These are phyloP conservation scores for Pythium grandisporangium DNA, from an alignment of 352 stramenopile genomes.

Conservation along the genomic window DNA sequence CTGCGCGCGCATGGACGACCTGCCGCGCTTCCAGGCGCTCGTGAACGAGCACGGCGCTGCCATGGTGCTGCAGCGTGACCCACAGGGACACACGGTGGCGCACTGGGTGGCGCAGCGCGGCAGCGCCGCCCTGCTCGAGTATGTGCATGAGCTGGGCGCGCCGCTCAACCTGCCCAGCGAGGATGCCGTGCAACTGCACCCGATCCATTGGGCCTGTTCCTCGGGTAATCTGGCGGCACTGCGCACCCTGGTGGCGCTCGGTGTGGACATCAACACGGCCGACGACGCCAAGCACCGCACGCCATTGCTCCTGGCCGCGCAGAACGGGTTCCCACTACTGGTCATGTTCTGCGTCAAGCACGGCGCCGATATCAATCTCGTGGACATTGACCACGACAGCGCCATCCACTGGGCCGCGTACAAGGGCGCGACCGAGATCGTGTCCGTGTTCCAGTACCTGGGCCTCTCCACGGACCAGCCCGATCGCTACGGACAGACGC, in stretches of 20 bases:
- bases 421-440: constrained; percentile 75
- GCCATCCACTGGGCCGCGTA: constrained; percentile 84
- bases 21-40: constrained; percentile 40
- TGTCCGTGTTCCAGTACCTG: constrained; percentile 78
- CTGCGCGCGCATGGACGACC: constrained; percentile 50
- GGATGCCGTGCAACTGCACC: constrained; percentile 47
- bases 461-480: constrained; percentile 47
- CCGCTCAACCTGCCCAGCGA: constrained; percentile 54
- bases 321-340: constrained; percentile 65
- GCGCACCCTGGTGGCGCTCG: constrained; percentile 48
- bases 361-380: constrained; percentile 51
- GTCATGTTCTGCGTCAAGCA: constrained; percentile 72
- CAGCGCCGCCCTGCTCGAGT: constrained; percentile 43
- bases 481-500: constrained; percentile 73
- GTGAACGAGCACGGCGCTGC: constrained; percentile 26
- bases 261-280: constrained; percentile 62
- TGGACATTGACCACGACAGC: constrained; percentile 63
- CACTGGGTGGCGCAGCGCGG: constrained; percentile 66
- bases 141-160: constrained; percentile 29
- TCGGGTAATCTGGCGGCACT: constrained; percentile 62
- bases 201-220: constrained; percentile 80
- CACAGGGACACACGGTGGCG: constrained; percentile 55
- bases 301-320: constrained; percentile 62
- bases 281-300: constrained; percentile 67
- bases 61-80: constrained; percentile 29